Conservation (phyloP, 139 green algal genomes). For the Closterium sp. region DNA sequence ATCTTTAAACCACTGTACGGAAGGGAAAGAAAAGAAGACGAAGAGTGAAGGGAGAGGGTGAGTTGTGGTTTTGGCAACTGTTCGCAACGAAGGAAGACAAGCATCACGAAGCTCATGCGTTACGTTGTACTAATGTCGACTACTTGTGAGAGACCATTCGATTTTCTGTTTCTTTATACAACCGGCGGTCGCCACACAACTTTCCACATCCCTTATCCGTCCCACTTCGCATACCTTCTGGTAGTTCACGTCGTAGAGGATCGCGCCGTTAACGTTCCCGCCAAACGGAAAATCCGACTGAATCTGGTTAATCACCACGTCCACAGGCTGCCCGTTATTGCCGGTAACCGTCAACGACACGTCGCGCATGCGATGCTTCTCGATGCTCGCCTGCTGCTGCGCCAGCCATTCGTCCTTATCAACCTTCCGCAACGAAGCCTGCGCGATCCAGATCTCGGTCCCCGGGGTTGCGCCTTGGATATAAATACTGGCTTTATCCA, state of each 20-base stretch:
- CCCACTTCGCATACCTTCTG: neutral
- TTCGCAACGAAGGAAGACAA: neutral
- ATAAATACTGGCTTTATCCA: neutral
- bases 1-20: slow-evolving; percentile 22
- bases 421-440: neutral
- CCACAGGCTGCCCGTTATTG: neutral
- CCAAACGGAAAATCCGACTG: slow-evolving; percentile 34
- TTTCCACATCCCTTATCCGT: neutral
- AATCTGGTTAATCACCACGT: slow-evolving; percentile 19
- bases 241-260: neutral
- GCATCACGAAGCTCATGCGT: too few relatives aligned
- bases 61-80: neutral
- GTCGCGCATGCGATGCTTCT: slow-evolving; percentile 15
- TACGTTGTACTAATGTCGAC: too few relatives aligned
- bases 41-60: neutral
- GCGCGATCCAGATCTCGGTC: neutral
- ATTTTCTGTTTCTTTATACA: too few relatives aligned
- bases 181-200: too few relatives aligned
- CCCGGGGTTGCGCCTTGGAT: neutral
- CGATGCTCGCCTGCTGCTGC: slow-evolving; percentile 14
- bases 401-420: neutral
- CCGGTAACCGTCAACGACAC: neutral
- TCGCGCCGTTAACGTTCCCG: neutral
- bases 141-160: too few relatives aligned
- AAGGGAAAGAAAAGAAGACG: neutral